Evolutionary conservation across 257 asterid genomes (phyloP).

Genomic region (Scutellaria minor): DNA sequence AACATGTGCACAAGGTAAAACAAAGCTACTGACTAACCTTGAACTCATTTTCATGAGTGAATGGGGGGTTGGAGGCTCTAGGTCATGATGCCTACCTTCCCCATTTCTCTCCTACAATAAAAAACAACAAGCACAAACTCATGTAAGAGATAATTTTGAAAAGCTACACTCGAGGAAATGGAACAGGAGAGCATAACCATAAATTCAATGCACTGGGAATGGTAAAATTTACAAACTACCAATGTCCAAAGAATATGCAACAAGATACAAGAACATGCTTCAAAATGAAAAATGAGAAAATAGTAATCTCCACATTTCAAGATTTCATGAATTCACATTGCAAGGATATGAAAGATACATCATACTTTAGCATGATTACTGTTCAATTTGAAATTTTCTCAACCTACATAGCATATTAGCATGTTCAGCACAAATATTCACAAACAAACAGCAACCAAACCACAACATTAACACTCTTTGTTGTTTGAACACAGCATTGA

Average conservation of each 20-base stretch:
- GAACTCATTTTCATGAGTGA: constrained; percentile 69
- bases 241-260: not conserved
- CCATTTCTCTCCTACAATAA: constrained; percentile 77
- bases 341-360: constrained; percentile 3
- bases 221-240: constrained; percentile 20
- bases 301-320: constrained; percentile 2
- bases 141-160: not conserved
- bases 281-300: constrained; percentile 10
- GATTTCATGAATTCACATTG: not conserved
- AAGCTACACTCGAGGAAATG: constrained; percentile 1
- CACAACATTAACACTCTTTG: not conserved
- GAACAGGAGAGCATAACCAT: constrained; percentile 17
- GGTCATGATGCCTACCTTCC: constrained; percentile 67
- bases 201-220: not conserved
- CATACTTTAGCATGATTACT: constrained; percentile 14
- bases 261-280: constrained; percentile 9
- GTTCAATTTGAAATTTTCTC: not conserved
- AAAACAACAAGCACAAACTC: constrained; percentile 28
- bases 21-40: constrained; percentile 55
- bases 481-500: constrained; percentile 8
- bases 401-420: constrained; percentile 16
- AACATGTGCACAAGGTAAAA: not conserved
- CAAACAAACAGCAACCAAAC: constrained; percentile 6
- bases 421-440: not conserved
- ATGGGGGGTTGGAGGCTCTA: constrained; percentile 83